These are phyloP conservation scores for Chlorella sp. DNA, from an alignment of 139 green algal genomes.

Conservation along the genomic window DNA sequence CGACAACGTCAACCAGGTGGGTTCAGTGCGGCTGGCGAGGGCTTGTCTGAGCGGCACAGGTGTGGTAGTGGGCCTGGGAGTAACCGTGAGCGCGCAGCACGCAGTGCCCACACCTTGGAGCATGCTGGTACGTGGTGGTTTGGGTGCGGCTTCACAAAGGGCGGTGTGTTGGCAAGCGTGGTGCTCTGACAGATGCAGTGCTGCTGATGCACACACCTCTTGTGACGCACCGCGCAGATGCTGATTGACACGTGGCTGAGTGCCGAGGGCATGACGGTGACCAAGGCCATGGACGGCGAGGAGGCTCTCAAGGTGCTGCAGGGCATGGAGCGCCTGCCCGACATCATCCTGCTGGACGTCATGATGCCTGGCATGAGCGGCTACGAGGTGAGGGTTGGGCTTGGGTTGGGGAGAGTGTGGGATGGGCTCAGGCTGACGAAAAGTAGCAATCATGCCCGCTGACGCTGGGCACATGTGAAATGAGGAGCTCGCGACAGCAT, in stretches of 20 bases:
- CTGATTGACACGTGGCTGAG: conserved; percentile 43
- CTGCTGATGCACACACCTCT: not conserved
- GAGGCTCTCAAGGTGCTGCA: conserved; percentile 34
- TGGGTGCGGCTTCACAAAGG: not conserved
- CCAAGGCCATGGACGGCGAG: conserved; percentile 36
- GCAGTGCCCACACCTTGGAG: too few relatives aligned
- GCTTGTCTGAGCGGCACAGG: too few relatives aligned
- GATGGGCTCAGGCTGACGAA: not conserved
- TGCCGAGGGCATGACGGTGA: conserved; percentile 38
- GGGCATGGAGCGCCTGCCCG: conserved; percentile 20
- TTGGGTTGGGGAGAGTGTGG: not conserved
- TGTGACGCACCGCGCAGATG: not conserved
- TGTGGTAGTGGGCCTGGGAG: too few relatives aligned
- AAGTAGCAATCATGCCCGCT: not conserved
- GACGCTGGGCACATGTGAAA: too few relatives aligned
- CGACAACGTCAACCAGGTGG: conserved; percentile 20
- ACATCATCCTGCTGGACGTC: conserved; percentile 64
- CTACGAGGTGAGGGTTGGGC: conserved; percentile 31
- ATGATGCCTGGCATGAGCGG: conserved; percentile 76
- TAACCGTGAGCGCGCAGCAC: too few relatives aligned
- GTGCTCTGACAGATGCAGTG: too few relatives aligned
- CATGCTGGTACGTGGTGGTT: too few relatives aligned
- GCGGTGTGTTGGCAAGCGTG: too few relatives aligned
- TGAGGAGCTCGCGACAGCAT: too few relatives aligned
- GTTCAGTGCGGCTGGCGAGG: not conserved